These are phyloP conservation scores for Yamadazyma atlantica DNA, from an alignment of 1,139 yeast species.

Conservation along the genomic window DNA sequence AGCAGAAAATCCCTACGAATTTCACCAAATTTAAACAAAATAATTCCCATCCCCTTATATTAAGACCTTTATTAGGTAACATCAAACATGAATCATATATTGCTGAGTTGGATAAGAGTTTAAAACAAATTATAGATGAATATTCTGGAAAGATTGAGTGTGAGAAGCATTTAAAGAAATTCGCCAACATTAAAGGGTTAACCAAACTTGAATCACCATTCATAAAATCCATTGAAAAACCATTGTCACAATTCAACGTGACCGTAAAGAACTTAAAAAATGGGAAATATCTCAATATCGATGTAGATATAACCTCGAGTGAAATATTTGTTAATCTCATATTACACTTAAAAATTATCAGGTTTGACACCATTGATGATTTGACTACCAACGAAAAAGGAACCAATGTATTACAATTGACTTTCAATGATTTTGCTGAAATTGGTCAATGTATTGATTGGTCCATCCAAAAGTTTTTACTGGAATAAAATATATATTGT, in stretches of 20 bases:
- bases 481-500: conserved; percentile 14
- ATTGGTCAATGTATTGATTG: conserved; percentile 67
- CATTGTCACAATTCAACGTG: conserved; percentile 25
- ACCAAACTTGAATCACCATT: conserved; percentile 31
- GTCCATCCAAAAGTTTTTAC: conserved; percentile 44
- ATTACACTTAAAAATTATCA: conserved; percentile 31
- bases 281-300: conserved; percentile 25
- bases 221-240: conserved; percentile 39
- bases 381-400: conserved; percentile 34
- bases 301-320: conserved; percentile 36
- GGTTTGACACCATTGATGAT: conserved; percentile 29
- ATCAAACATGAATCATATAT: conserved; percentile 60
- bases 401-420: conserved; percentile 40
- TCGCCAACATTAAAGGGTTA: conserved; percentile 22
- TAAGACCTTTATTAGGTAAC: conserved; percentile 70
- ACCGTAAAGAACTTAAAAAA: conserved; percentile 9
- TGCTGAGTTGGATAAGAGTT: conserved; percentile 20
- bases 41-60: conserved; percentile 49
- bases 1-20: conserved; percentile 48
- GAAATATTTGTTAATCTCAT: conserved; percentile 44
- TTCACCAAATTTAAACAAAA: conserved; percentile 52
- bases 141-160: conserved; percentile 21
- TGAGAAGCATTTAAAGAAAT: conserved; percentile 23
- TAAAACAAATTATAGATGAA: conserved; percentile 42
- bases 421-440: conserved; percentile 60